Percentiles rank a stretch among this genome's conserved stretches.
These are phyloP conservation scores for Stropharia rugosoannulata DNA, from an alignment of 768 basidiomycete species.

Conservation along the genomic window DNA sequence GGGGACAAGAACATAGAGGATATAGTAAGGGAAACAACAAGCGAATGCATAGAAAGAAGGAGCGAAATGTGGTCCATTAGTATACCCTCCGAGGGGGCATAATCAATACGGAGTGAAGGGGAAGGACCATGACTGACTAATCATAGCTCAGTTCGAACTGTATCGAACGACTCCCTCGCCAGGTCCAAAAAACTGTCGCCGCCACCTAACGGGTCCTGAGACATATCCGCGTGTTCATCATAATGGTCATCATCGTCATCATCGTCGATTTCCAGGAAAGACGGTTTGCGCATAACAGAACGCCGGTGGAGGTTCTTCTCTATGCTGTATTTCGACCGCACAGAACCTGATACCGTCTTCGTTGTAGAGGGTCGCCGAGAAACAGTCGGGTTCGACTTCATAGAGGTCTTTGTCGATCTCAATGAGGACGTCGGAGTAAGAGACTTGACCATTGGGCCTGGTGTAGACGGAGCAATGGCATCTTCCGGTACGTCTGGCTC, in stretches of 20 bases:
- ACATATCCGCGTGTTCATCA: conserved; percentile 26
- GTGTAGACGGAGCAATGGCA: not conserved
- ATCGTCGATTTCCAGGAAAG: conserved; percentile 70
- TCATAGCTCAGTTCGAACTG: conserved; percentile 14
- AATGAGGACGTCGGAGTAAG: not conserved
- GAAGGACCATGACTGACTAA: not conserved
- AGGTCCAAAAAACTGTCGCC: conserved; percentile 51
- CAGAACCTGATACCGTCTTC: conserved; percentile 19
- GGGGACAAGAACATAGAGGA: not conserved
- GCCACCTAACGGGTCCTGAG: conserved; percentile 8
- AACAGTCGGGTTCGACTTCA: conserved; percentile 1
- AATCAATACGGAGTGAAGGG: not conserved
- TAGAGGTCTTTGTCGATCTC: not conserved
- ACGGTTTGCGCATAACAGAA: conserved; percentile 65
- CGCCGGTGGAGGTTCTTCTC: conserved; percentile 45
- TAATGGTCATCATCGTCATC: conserved; percentile 47
- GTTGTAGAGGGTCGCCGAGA: conserved; percentile 18
- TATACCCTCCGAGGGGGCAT: not conserved
- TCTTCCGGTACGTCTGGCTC: conserved; percentile 13
- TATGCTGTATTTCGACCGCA: conserved; percentile 31
- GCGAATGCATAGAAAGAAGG: conserved; percentile 11
- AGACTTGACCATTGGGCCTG: not conserved
- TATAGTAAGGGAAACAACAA: conserved; percentile 3
- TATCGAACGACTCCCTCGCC: conserved; percentile 52
- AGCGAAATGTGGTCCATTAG: not conserved